A percentile compares a stretch with the other conserved stretches of the same genome.
These are phyloP conservation scores for Lachnellula arida DNA, from an alignment of 2,329 filamentous ascomycete genomes.

Conservation along the genomic window DNA sequence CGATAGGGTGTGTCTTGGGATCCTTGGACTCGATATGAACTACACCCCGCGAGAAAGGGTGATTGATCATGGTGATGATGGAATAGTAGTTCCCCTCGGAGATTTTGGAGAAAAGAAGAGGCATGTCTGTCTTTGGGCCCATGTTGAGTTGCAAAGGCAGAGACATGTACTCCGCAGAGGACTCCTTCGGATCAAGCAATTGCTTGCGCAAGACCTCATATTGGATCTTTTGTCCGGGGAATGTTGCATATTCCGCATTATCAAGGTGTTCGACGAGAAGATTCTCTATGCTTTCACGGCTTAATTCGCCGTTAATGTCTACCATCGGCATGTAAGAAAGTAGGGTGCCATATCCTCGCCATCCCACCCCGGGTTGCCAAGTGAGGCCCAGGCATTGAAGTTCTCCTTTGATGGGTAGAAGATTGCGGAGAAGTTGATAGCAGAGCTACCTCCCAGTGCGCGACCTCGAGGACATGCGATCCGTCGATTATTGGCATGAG, in stretches of 20 bases:
- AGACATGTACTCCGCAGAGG: not conserved
- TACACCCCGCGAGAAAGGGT: constrained; percentile 39
- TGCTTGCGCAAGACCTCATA: not conserved
- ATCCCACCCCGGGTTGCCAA: constrained; percentile 40
- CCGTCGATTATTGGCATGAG: constrained; percentile 2
- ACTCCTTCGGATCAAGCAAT: not conserved
- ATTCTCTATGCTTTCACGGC: not conserved
- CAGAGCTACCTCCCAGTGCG: constrained; percentile 33
- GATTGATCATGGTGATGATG: constrained; percentile 44
- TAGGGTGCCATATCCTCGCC: constrained; percentile 36
- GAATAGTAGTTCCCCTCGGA: constrained; percentile 44
- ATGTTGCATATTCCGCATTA: too few species aligned
- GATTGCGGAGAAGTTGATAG: constrained; percentile 34
- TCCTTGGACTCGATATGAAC: constrained; percentile 38
- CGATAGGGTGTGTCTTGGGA: constrained; percentile 31
- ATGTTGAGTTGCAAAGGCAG: constrained; percentile 30
- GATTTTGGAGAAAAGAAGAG: too few species aligned
- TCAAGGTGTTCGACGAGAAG: not conserved
- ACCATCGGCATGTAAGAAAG: constrained; percentile 17
- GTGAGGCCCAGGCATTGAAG: constrained; percentile 35
- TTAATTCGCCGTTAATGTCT: not conserved
- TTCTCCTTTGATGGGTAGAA: constrained; percentile 22
- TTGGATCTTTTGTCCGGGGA: not conserved
- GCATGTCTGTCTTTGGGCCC: constrained; percentile 60
- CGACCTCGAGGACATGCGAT: constrained; percentile 29